Percentiles rank a stretch among this genome's conserved stretches.
These are phyloP conservation scores for Volvox africanus DNA, from an alignment of 139 green algal genomes.

Conservation along the genomic window DNA sequence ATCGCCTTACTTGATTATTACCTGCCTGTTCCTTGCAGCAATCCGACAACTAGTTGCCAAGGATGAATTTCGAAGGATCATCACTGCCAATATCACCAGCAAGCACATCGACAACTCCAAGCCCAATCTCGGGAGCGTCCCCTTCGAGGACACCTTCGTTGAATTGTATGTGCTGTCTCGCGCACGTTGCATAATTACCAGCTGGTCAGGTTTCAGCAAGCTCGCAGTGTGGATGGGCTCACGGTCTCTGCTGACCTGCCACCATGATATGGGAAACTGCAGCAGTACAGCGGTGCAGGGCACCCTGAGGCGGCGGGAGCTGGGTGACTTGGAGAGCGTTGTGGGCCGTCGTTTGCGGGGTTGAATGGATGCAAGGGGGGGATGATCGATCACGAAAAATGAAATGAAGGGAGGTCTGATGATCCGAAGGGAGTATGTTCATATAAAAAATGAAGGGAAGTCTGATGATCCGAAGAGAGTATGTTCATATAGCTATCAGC, in stretches of 20 bases:
- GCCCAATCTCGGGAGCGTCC: not conserved
- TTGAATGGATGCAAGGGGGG: too few relatives aligned
- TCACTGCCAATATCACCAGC: not conserved
- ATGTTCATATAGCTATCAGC: too few relatives aligned
- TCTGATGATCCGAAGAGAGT: too few relatives aligned
- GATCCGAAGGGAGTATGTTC: too few relatives aligned
- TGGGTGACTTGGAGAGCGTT: not conserved
- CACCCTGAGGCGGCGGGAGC: not conserved
- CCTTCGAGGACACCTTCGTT: not conserved
- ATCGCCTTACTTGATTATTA: too few relatives aligned
- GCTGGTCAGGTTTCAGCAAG: conserved; percentile 5
- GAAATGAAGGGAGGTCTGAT: too few relatives aligned
- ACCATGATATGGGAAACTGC: not conserved
- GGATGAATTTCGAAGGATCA: not conserved
- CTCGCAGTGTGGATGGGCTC: not conserved
- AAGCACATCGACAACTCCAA: not conserved
- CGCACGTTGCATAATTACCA: not conserved
- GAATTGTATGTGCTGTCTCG: not conserved
- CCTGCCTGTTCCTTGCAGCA: not conserved
- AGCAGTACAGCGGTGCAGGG: not conserved
- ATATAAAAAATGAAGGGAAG: too few relatives aligned
- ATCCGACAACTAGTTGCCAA: conserved; percentile 1
- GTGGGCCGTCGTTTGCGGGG: too few relatives aligned
- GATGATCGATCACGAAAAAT: too few relatives aligned
- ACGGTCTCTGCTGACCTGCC: not conserved